These are phyloP conservation scores for Carallia pectinifolia DNA, from an alignment of 345 rosid species.

Conservation along the genomic window DNA sequence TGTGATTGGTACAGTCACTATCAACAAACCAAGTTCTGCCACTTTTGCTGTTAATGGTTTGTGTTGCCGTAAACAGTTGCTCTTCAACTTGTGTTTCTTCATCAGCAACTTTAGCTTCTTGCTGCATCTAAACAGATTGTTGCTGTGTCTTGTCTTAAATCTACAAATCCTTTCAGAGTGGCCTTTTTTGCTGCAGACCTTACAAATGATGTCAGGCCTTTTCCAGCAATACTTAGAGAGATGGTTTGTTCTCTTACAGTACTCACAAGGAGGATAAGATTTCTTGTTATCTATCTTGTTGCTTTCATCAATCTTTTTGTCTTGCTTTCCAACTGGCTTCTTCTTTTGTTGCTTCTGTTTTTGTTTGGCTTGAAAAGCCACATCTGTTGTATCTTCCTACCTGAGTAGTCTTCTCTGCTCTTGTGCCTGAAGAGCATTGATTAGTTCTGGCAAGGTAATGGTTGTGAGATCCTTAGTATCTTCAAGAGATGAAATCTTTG, in stretches of 20 bases:
- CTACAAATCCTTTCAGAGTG: not conserved
- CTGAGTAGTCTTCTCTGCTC: not conserved
- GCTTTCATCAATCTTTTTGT: not conserved
- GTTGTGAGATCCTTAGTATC: not conserved
- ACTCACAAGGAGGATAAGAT: not conserved
- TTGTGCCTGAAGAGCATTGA: not conserved
- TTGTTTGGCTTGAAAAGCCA: not conserved
- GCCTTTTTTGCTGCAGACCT: not conserved
- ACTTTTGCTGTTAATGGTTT: too few relatives aligned
- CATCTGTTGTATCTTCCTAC: not conserved
- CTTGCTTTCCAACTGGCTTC: not conserved
- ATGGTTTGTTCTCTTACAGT: not conserved
- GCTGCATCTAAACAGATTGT: accelerated
- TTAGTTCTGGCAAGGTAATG: not conserved
- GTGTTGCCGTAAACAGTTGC: too few relatives aligned
- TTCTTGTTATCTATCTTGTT: not conserved
- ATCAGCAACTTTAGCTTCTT: too few relatives aligned
- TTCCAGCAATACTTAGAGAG: not conserved
- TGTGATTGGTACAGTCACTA: too few relatives aligned
- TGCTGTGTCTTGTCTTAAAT: not conserved
- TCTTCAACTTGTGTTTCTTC: too few relatives aligned
- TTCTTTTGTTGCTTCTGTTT: not conserved
- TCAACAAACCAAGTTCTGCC: too few relatives aligned
- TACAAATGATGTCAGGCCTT: not conserved
- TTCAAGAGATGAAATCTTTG: not conserved